Evolutionary conservation across 176 grass and related monocot genomes (phyloP).

Genomic region (Dactylis glomerata): DNA sequence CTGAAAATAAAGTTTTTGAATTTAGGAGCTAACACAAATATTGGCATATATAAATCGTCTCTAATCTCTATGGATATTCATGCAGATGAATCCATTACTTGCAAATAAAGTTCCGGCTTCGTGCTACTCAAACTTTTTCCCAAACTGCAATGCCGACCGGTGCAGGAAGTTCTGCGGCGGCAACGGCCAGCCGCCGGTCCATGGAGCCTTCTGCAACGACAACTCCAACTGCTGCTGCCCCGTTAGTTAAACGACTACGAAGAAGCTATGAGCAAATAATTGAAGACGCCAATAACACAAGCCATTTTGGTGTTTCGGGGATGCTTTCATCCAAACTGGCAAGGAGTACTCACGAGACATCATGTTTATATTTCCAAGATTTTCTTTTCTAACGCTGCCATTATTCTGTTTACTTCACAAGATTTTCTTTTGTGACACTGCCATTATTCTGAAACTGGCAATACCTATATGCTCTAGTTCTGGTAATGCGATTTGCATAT

Average conservation of each 20-base stretch:
- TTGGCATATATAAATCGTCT: neutral
- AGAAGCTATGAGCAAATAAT: neutral
- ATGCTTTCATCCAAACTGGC: too few relatives aligned
- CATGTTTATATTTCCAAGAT: neutral
- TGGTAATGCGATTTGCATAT: too few relatives aligned
- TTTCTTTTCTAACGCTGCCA: neutral
- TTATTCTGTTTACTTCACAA: neutral
- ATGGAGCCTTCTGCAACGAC: neutral
- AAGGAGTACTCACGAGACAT: too few relatives aligned
- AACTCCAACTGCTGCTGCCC: neutral
- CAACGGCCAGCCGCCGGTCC: neutral
- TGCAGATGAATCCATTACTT: neutral
- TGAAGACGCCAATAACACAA: neutral
- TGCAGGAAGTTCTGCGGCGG: neutral
- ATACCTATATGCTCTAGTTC: neutral
- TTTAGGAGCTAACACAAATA: neutral
- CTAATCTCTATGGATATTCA: neutral
- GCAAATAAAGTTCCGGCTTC: neutral
- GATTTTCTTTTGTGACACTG: neutral
- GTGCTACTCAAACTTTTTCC: neutral
- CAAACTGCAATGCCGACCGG: neutral
- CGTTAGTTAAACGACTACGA: neutral
- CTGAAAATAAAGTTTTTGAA: neutral
- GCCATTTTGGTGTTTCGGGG: too few relatives aligned
- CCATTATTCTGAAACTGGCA: neutral